Evolutionary conservation across 2,329 filamentous ascomycete genomes (phyloP), one percentile per base, ranked within the genome.

Genomic region (Botryotinia narcissicola): DNA sequence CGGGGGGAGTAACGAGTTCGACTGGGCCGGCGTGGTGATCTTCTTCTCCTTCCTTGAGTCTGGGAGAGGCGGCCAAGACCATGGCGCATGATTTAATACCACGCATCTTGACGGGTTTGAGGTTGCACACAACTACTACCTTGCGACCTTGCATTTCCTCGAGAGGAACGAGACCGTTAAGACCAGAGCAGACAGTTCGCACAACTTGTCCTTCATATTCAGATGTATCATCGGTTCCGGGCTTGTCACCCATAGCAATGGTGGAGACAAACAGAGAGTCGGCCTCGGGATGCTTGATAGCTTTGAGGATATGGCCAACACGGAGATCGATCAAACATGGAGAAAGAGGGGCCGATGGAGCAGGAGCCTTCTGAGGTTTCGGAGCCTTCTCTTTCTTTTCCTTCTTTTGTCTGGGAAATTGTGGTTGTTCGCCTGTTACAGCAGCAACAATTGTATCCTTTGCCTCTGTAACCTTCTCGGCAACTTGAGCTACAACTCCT

Each of bases 31-130:
- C 94, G 86, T 97, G 94, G 82, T 95, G 90, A 81, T 93, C 91
- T 67, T 89, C 92, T 81, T 94, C 95, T 62, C 94, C 95, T 80
- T 95, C 93, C 80, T 91, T 90, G 66, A 93, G 83, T 74, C 88
- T 87, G n/a, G 95, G 96, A 29, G 94, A 97, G 3, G 96, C 96
- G 16, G 96, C 96, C 57, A 99, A 89, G 25, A 99, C 96, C 96
- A 99, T 98, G 80, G 95, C 92, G 72, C 84, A 87, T 46, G 88
- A 92, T 82, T 92, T 92, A 82, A 93, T 88, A 78, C 96, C 96
- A 76, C 96, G 93, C 96, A 99, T 99, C 83, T 97, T 99, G 83
- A 98, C 96, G 69, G 96, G 96, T 88, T 99, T 99, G 78, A 99
- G 89, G 84, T 99, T 99, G 87, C 94, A 97, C 35, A 99, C 95